Conservation (phyloP, 305 asterid species). For the Fraxinus baroniana region DNA sequence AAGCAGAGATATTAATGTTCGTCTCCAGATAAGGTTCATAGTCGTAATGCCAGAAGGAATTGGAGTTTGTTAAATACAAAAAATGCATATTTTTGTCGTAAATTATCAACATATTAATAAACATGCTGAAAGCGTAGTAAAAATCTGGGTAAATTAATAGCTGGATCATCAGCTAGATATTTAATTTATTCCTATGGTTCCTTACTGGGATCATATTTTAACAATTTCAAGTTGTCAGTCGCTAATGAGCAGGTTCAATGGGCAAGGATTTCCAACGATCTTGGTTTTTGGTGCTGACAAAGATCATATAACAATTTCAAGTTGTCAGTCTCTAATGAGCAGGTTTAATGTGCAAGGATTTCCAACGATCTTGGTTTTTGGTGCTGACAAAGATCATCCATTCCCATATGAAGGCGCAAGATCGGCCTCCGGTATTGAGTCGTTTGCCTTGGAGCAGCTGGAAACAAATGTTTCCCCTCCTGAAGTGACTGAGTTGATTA, state of each 20-base stretch:
- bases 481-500: conserved; percentile 86
- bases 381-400: conserved; percentile 85
- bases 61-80: neutral
- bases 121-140: neutral
- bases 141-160: neutral
- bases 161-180: neutral
- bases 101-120: neutral
- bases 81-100: neutral
- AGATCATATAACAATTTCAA: conserved; percentile 37
- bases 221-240: conserved; percentile 3
- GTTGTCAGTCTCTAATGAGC: neutral
- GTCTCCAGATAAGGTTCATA: neutral
- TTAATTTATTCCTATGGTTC: neutral
- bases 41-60: neutral
- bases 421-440: conserved; percentile 83
- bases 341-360: no score
- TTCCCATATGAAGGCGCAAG: conserved; percentile 81
- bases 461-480: conserved; percentile 82
- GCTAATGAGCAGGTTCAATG: no score
- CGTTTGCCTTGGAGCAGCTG: conserved; percentile 84
- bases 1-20: neutral
- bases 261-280: no score
- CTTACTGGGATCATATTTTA: conserved; percentile 17
- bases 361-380: no score
- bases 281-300: conserved; percentile 55